phyloP scores from a whole-genome alignment of 805 yeast genomes.

The Zygotorulaspora chibaensis region DNA sequence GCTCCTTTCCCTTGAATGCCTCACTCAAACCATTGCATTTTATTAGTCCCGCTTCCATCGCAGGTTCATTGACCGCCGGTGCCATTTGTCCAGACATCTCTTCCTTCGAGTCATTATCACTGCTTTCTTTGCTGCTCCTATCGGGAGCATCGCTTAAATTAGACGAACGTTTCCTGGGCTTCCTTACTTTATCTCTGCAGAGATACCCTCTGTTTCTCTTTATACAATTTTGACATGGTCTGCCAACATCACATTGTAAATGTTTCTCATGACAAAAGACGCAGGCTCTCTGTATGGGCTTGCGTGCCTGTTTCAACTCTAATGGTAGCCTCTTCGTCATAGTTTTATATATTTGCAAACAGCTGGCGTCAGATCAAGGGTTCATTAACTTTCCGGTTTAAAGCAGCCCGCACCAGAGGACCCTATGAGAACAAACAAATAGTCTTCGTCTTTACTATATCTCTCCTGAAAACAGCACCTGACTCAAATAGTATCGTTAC shows the following conservation, averaged over 20 bases:
- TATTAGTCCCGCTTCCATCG: not conserved
- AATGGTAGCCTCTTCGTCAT: constrained; percentile 63
- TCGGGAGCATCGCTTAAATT: not conserved
- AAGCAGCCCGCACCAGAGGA: not conserved
- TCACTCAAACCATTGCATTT: not conserved
- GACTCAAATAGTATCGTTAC: no score
- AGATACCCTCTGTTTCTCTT: constrained; percentile 53
- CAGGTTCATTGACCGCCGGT: not conserved
- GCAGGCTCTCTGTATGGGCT: constrained; percentile 67
- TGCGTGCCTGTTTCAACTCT: constrained; percentile 50
- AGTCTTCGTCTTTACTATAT: no score
- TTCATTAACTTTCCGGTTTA: not conserved
- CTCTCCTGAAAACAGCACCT: no score
- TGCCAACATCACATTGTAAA: constrained; percentile 58
- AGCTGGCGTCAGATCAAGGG: not conserved
- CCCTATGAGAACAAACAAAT: not conserved
- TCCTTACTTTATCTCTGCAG: constrained; percentile 58
- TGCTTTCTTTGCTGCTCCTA: not conserved
- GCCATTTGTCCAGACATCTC: not conserved
- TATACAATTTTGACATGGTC: constrained; percentile 70
- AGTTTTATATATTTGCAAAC: no score
- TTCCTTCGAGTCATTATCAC: not conserved
- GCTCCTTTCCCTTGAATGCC: not conserved
- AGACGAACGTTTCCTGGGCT: constrained; percentile 23
- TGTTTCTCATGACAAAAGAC: constrained; percentile 69